Conservation (phyloP, 179 eudicot species). For the Spinacia oleracea region DNA sequence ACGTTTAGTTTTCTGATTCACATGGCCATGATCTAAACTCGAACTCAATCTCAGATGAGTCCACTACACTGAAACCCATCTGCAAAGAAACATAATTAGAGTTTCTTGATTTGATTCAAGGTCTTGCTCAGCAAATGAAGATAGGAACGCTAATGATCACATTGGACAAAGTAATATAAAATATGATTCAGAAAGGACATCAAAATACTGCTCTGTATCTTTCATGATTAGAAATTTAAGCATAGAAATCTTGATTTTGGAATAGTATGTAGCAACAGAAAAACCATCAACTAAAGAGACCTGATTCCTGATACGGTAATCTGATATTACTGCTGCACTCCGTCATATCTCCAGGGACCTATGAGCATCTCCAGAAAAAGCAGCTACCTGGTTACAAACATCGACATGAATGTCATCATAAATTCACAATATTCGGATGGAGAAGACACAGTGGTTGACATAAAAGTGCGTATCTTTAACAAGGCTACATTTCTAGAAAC, state of each 20-base stretch:
- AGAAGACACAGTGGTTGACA: neutral
- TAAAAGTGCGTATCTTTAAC: neutral
- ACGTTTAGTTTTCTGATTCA: no score
- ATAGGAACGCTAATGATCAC: no score
- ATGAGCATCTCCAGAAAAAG: conserved; percentile 98
- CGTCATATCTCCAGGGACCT: conserved; percentile 96
- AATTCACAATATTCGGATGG: neutral
- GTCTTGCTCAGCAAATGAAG: no score
- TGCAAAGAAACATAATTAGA: no score
- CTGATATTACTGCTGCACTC: conserved; percentile 93
- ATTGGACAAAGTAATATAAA: no score
- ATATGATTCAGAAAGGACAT: neutral
- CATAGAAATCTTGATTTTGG: neutral
- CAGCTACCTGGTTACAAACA: conserved; percentile 67
- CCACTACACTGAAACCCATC: no score
- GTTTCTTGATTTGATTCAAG: no score
- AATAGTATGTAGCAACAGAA: conserved; percentile 44
- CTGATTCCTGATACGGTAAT: conserved; percentile 60
- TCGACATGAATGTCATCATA: neutral
- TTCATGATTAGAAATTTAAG: neutral
- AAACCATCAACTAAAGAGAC: conserved; percentile 36
- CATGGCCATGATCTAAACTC: no score
- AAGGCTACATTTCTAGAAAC: conserved; percentile 81
- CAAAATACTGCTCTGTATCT: no score
- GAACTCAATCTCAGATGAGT: no score